Base-by-base conservation (phyloP, 495 filamentous ascomycete genomes). In the Aspergillus sparsus region DNA sequence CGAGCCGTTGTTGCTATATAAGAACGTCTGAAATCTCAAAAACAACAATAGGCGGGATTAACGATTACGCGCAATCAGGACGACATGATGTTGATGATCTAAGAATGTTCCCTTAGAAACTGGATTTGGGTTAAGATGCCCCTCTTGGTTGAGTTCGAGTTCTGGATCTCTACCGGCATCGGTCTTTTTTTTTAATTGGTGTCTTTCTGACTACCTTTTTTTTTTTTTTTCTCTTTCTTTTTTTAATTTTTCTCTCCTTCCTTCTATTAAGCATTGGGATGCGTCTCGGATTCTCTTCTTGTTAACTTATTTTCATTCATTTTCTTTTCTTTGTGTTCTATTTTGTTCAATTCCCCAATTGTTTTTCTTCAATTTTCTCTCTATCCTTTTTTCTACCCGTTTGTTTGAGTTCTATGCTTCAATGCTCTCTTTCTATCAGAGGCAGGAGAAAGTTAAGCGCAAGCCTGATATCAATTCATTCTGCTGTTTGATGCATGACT, bases 1-100 rank as follows among this genome's bases (percentile, higher is more conserved):
- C 68, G 94, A 98, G 74, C 94, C 94, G n/a, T 79, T 98, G 39
- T 79, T 98, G 32, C 85, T 98, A 57, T 98, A 98, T 72, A 91
- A 93, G 73, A 86, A 87, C 55, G 88, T 89, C 62, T 89, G 74
- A 57, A 41, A 55, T 35, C 51, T 62, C 32, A 42, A 53, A 50
- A 35, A 36, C 55, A 58, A 8, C 37, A 49, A 50, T 60, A 58
- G 49, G 49, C 55, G 60, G 57, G 57, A 55, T 61, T 68, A 62
- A 73, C 62, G 74, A 74, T 69, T 68, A 71, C 70, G 70, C 76
- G 71, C 68, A 27, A 72, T 66, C 72, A 67, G 71, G 69, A 74
- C 68, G 68, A 77, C 67, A 68, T 71, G 67, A 75, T 69, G 69
- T 71, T 73, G 71, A 76, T 64, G 66, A 70, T 68, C 62, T 27